These are phyloP conservation scores for Aureobasidium namibiae DNA, from an alignment of 2,329 filamentous ascomycete genomes.

Conservation along the genomic window DNA sequence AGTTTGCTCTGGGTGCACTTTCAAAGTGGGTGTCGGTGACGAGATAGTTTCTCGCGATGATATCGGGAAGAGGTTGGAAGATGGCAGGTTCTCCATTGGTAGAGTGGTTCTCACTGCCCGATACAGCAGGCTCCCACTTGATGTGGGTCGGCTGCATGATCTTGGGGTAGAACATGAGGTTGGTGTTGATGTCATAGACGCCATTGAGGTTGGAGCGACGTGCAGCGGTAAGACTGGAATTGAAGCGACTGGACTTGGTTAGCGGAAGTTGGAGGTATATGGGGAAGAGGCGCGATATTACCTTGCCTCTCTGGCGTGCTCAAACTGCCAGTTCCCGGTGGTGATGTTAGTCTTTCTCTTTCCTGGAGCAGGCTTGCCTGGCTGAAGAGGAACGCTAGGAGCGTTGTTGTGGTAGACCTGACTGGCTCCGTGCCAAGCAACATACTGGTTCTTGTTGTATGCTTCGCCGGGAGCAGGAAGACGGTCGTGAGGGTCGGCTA, in stretches of 20 bases:
- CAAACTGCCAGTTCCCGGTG: conserved; percentile 91
- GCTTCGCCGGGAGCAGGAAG: conserved; percentile 66
- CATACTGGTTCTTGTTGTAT: conserved; percentile 99
- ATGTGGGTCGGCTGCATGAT: conserved; percentile 85
- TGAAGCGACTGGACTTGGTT: conserved; percentile 61
- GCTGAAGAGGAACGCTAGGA: conserved; percentile 66
- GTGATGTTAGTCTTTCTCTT: conserved; percentile 85
- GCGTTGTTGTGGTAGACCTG: conserved; percentile 78
- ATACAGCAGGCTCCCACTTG: conserved; percentile 65
- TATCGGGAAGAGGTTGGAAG: conserved; percentile 47
- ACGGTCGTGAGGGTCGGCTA: conserved; percentile 83
- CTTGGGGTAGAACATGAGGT: conserved; percentile 77
- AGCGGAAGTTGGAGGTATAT: conserved; percentile 17
- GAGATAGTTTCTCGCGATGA: conserved; percentile 54
- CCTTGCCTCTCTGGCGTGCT: conserved; percentile 88
- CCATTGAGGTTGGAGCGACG: conserved; percentile 65
- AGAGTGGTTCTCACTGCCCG: conserved; percentile 19
- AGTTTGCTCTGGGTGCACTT: conserved; percentile 48
- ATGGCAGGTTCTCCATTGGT: conserved; percentile 24
- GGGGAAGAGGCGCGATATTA: conserved; percentile 36
- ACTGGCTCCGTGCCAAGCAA: conserved; percentile 96
- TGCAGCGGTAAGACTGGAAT: conserved; percentile 60
- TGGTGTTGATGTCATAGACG: conserved; percentile 91
- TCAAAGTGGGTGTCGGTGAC: conserved; percentile 54
- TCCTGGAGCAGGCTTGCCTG: conserved; percentile 63